Evolutionary conservation across 495 filamentous ascomycete genomes (phyloP), one percentile per base, ranked within the genome.

Genomic region (Xeromyces bisporus): DNA sequence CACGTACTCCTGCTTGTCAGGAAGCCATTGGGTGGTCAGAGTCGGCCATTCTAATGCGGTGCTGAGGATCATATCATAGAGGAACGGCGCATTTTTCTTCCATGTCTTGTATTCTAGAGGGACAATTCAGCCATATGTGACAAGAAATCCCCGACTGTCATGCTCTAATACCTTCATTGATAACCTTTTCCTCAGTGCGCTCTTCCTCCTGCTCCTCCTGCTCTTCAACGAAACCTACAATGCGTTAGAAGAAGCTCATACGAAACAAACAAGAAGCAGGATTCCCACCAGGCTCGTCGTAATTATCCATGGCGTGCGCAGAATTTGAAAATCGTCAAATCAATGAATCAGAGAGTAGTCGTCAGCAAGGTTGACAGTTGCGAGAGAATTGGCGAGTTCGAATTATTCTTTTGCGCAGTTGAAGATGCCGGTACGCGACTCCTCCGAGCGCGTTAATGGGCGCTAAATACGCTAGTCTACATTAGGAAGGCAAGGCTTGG

Each of bases 81-180:
- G 78, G 53, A 94, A 94, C 2, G 87, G 85, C 39, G 83, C 78
- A 56, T 96, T 96, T 69, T 99, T 99, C 67, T 99, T 99, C 91
- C 91, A 99, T 40, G 83, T 93, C 52, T 99, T 99, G 69, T 99
- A 99, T 58, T 96, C 91, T 87, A n/a, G 48, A 15, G 16, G 7
- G 11, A 27, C 28, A 3, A 16, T n/a, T 46, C 42, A 44, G 41
- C 29, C 26, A 23, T 26, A 11, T 17, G 13, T 15, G 9, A n/a
- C 8, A n/a, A 15, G 15, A 27, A 7, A 9, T 15, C 26, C 12
- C n/a, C 18, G 9, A 7, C 10, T 21, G n/a, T 11, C 15, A 18
- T 23, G 14, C 3, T 15, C 3, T 31, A 8, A 15, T 66, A 83
- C 80, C 80, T 65, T 97, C 89, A 41, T 97, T 97, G 53, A 96